Conservation (phyloP, 225 moss, liverwort and hornwort genomes). For the Pseudoscleropodium purum region DNA sequence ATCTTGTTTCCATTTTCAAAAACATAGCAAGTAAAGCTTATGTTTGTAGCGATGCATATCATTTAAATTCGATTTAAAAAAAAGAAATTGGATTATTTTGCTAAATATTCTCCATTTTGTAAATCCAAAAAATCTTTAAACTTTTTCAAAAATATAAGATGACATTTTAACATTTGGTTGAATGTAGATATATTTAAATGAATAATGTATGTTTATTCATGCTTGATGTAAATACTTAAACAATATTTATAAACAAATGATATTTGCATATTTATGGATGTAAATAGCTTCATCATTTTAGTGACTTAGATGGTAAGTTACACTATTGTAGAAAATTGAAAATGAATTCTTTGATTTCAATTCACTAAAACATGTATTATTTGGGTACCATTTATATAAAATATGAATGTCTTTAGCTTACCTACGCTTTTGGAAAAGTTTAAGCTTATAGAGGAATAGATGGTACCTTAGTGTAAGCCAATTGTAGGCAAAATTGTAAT, state of each 20-base stretch:
- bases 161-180: no score
- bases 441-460: accelerated
- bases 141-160: no score
- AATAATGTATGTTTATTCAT: no score
- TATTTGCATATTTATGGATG: not conserved
- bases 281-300: not conserved
- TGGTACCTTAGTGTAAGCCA: no score
- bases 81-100: not conserved
- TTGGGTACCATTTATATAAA: not conserved
- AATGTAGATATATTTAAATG: not conserved
- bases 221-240: not conserved
- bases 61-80: no score
- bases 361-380: not conserved
- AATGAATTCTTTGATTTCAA: not conserved
- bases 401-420: not conserved
- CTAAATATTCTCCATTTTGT: not conserved
- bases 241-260: not conserved
- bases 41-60: not conserved
- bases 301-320: not conserved
- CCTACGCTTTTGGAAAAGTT: not conserved
- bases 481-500: no score
- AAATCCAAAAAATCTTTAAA: no score
- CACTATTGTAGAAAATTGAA: not conserved
- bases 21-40: not conserved
- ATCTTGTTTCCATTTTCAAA: not conserved